A percentile compares a stretch with the other conserved stretches of the same genome.
These are phyloP conservation scores for Solanum corneliomulleri DNA, from an alignment of 257 asterid genomes.

Conservation along the genomic window DNA sequence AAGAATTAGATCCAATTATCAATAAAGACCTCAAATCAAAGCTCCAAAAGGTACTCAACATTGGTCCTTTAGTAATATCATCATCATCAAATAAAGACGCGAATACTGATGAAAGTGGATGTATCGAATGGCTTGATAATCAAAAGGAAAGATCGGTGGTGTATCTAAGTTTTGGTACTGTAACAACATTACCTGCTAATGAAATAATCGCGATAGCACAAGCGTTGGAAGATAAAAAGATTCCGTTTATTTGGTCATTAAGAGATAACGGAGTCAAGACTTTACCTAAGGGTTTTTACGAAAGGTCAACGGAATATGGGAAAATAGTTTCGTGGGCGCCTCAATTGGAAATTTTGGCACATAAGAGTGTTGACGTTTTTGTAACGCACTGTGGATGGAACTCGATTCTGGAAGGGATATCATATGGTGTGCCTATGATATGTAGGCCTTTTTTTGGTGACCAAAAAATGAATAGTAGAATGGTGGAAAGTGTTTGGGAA, in stretches of 20 bases:
- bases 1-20: constrained; percentile 9
- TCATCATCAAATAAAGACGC: constrained; percentile 3
- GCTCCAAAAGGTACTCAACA: constrained; percentile 3
- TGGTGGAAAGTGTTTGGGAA: constrained; percentile 46
- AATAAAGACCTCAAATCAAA: constrained; percentile 13
- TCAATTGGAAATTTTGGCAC: constrained; percentile 32
- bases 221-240: constrained; percentile 34
- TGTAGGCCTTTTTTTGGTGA: constrained; percentile 74
- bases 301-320: constrained; percentile 27
- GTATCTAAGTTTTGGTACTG: constrained; percentile 66
- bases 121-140: constrained; percentile 7
- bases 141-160: constrained; percentile 22
- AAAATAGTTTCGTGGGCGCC: constrained; percentile 67
- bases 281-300: constrained; percentile 43
- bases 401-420: constrained; percentile 46
- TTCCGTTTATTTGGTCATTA: constrained; percentile 64
- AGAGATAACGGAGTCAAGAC: constrained; percentile 7
- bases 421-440: constrained; percentile 45
- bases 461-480: constrained; percentile 39
- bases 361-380: constrained; percentile 32
- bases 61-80: constrained; percentile 6
- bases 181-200: constrained; percentile 25
- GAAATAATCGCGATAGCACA: constrained; percentile 46
- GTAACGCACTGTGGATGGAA: constrained; percentile 83
- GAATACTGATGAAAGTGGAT: constrained; percentile 8